Evolutionary conservation across 2,329 filamentous ascomycete species (phyloP).

Genomic region (Cucurbitaria berberidis): DNA sequence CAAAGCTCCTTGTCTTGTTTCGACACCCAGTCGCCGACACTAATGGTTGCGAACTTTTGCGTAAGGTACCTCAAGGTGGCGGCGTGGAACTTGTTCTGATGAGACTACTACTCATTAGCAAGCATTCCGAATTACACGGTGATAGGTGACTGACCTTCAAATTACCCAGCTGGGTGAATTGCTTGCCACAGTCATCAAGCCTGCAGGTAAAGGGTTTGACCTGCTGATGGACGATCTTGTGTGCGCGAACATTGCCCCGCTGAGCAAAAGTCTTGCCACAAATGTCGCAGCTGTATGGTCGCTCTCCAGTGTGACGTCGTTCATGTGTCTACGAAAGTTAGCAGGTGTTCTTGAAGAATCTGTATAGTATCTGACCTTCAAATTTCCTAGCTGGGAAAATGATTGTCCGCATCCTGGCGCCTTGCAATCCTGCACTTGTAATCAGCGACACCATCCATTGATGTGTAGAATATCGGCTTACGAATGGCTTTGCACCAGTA

Average conservation of each 20-base stretch:
- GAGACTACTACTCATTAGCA: slow-evolving; percentile 62
- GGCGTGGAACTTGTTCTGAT: slow-evolving; percentile 93
- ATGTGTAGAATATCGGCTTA: slow-evolving; percentile 54
- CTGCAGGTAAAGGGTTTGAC: slow-evolving; percentile 81
- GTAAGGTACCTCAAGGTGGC: slow-evolving; percentile 74
- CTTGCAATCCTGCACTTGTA: slow-evolving; percentile 63
- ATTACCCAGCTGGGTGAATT: slow-evolving; percentile 89
- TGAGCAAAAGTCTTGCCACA: slow-evolving; percentile 87
- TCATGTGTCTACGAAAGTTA: slow-evolving; percentile 72
- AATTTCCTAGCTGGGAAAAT: slow-evolving; percentile 89
- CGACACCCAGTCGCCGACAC: slow-evolving; percentile 67
- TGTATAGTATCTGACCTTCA: slow-evolving; percentile 67
- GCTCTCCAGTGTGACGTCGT: slow-evolving; percentile 84
- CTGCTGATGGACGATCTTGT: slow-evolving; percentile 79
- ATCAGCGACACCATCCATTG: slow-evolving; percentile 14
- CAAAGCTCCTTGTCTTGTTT: slow-evolving; percentile 77
- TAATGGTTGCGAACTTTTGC: slow-evolving; percentile 69
- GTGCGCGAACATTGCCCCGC: slow-evolving; percentile 82
- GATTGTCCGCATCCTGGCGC: slow-evolving; percentile 74
- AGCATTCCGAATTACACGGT: not conserved
- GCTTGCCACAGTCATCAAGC: slow-evolving; percentile 83
- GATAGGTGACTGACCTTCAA: slow-evolving; percentile 70
- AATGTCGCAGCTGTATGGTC: slow-evolving; percentile 78
- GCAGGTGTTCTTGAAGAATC: not conserved
- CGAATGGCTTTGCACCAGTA: slow-evolving; percentile 88